Base-by-base conservation (phyloP, 768 basidiomycete species). In the Hericium coralloides region DNA sequence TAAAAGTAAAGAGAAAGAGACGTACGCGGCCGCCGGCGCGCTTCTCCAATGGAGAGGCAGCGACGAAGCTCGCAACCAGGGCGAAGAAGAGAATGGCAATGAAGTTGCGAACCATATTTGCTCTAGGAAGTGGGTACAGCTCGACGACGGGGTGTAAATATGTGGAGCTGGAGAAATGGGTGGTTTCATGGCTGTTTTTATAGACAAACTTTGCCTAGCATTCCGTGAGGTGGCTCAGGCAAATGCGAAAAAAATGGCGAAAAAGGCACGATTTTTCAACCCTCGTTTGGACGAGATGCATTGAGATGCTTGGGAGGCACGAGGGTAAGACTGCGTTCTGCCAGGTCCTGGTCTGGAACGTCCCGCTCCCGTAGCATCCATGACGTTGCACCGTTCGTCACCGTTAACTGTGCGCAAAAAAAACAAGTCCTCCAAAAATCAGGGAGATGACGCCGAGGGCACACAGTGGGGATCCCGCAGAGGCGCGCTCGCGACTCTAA, bases 11-110 rank as follows among this genome's bases (percentile, higher is more conserved):
- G 22, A 41, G 15, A 49, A 45, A 12, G 36, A 18, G 52, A 73
- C 80, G 57, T 66, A 87, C 87, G 58, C 73, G 71, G 38, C 87
- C 87, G 12, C 62, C 65, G 61, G 76, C 63, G 55, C 86, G 78
- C 68, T 77, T 80, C 59, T 78, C 75, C 43, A 80, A 62, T 37
- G 81, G 80, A 57, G 77, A 63, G 38, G 68, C 67, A 55, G 73
- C 59, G 58, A 77, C 61, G 55, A 79, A 51, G 62, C 74, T 72
- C 52, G 74, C 67, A 65, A 76, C 70, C 63, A 82, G 61, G 38
- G 73, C 64, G 58, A 67, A 51, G 57, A 74, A 55, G 61, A 73
- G n/a, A 62, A 66, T 47, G 38, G 71, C 64, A 59, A 74, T 23
- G 18, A 41, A 18, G 12, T 15, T 18, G 36, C 52, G 52, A 36